phyloP scores from a whole-genome alignment of 208 protist genomes.

The Giardia duodenalis region DNA sequence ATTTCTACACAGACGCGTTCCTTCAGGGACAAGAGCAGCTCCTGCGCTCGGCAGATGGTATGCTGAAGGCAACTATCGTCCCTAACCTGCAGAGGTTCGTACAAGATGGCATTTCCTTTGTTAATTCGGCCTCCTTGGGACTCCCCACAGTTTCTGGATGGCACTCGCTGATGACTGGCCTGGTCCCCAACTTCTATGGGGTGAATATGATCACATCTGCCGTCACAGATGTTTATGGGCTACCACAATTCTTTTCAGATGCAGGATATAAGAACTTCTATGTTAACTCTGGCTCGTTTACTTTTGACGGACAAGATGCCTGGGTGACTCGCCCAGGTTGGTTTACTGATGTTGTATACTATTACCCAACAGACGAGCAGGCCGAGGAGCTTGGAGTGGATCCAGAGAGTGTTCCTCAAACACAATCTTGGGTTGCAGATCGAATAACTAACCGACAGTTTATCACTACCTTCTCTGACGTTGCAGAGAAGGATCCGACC shows the following conservation, averaged over 20 bases:
- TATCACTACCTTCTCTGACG: neutral
- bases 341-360: neutral
- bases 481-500: too few relatives aligned
- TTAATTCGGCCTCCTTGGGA: neutral
- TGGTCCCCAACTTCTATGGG: neutral
- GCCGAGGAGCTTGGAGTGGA: neutral
- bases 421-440: neutral
- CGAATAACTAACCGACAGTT: neutral
- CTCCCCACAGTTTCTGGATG: conserved; percentile 14
- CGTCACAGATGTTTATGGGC: neutral
- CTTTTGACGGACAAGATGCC: neutral
- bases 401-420: neutral
- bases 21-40: neutral
- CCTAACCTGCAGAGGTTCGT: neutral
- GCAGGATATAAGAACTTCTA: neutral
- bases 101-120: neutral
- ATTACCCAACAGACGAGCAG: neutral
- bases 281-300: neutral
- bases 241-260: neutral
- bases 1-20: neutral
- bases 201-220: neutral
- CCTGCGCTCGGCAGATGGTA: neutral
- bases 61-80: neutral
- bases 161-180: neutral
- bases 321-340: neutral